phyloP scores from a whole-genome alignment of 2,329 filamentous ascomycete species.

The Colletotrichum sp. region DNA sequence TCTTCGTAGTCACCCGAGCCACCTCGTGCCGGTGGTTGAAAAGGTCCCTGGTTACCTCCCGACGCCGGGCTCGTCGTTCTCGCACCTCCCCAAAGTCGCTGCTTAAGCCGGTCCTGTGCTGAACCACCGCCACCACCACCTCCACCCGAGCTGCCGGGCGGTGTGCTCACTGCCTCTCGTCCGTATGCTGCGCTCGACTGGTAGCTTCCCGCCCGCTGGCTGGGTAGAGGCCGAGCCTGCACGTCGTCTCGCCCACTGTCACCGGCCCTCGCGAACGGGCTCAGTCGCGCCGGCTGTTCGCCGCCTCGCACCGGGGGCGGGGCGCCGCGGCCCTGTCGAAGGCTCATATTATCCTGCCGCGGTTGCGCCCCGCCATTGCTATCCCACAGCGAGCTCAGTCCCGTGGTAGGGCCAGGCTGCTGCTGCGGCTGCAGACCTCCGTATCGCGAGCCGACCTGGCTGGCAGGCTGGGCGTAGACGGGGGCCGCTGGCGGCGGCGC shows the following conservation, averaged over 20 bases:
- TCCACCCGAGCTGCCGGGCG: constrained; percentile 37
- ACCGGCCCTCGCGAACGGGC: constrained; percentile 32
- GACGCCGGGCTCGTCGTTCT: constrained; percentile 61
- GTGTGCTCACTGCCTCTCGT: constrained; percentile 29
- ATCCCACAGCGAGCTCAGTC: constrained; percentile 65
- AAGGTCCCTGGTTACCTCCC: constrained; percentile 43
- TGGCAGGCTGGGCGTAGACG: constrained; percentile 51
- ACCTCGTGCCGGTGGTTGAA: constrained; percentile 47
- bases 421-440: constrained; percentile 47
- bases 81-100: constrained; percentile 72
- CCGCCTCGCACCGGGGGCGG: constrained; percentile 26
- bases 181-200: constrained; percentile 54
- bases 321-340: constrained; percentile 48
- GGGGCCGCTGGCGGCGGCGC: constrained; percentile 62
- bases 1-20: constrained; percentile 46
- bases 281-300: constrained; percentile 32
- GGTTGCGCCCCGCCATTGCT: constrained; percentile 37
- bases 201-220: constrained; percentile 76
- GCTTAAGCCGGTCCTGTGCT: constrained; percentile 83
- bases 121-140: constrained; percentile 50
- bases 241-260: constrained; percentile 37
- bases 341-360: constrained; percentile 44
- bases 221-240: constrained; percentile 68
- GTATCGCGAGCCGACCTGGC: constrained; percentile 59
- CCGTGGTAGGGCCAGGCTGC: constrained; percentile 31